phyloP scores from a whole-genome alignment of 2,329 filamentous ascomycete species.

The Nothomitra cinnamomea region DNA sequence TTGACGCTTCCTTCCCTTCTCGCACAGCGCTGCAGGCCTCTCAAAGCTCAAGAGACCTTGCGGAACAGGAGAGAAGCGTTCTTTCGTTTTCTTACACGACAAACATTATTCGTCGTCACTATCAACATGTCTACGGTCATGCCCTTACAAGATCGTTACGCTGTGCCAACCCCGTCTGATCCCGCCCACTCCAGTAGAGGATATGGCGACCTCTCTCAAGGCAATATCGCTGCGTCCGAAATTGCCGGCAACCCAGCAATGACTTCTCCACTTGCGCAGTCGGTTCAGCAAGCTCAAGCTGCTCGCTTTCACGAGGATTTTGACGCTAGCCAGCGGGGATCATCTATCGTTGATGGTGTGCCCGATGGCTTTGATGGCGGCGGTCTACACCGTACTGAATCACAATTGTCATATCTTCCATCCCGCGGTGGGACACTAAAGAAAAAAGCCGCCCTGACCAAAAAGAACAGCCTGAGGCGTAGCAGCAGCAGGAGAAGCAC shows the following conservation, averaged over 20 bases:
- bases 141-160: neutral
- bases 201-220: neutral
- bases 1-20: too few species aligned
- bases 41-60: too few species aligned
- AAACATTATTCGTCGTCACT: neutral
- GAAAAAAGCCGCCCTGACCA: conserved; percentile 69
- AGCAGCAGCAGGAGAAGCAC: conserved; percentile 67
- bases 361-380: conserved; percentile 13
- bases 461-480: conserved; percentile 57
- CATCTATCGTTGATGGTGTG: conserved; percentile 39
- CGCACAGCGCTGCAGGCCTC: too few species aligned
- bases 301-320: conserved; percentile 39
- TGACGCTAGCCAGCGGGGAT: conserved; percentile 50
- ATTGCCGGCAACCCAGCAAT: neutral
- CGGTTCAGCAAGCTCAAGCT: neutral
- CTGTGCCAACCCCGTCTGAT: neutral
- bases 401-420: conserved; percentile 32
- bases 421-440: conserved; percentile 61
- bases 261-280: conserved; percentile 27
- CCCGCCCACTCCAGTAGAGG: neutral
- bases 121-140: neutral
- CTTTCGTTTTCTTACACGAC: too few species aligned
- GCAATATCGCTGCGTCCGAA: neutral
- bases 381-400: conserved; percentile 43
- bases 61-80: too few species aligned